phyloP scores from a whole-genome alignment of 352 stramenopile genomes.

The Globisporangium orthogonon region DNA sequence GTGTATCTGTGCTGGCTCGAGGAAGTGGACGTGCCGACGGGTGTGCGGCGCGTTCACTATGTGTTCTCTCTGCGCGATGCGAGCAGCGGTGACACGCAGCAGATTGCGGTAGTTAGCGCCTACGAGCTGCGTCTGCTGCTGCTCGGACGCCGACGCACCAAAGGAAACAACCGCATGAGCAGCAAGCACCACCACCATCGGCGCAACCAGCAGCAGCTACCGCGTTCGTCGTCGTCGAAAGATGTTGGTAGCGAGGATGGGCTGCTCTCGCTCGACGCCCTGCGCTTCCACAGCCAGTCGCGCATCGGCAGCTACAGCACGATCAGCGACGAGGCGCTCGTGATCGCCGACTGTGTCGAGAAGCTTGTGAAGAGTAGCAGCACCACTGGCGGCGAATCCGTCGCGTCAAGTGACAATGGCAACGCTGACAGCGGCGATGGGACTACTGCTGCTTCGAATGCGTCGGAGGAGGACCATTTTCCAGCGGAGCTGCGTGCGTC shows the following conservation, averaged over 20 bases:
- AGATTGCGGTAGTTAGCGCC: constrained; percentile 58
- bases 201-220: neutral
- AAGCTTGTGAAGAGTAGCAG: constrained; percentile 11
- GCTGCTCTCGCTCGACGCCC: constrained; percentile 16
- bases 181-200: constrained; percentile 7
- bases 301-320: constrained; percentile 71
- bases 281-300: constrained; percentile 66
- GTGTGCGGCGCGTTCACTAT: constrained; percentile 60
- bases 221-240: constrained; percentile 1
- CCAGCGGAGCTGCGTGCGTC: neutral
- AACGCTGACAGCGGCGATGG: neutral
- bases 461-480: constrained; percentile 15
- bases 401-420: neutral
- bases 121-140: constrained; percentile 51
- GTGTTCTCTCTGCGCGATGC: constrained; percentile 43
- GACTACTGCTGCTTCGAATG: constrained; percentile 3
- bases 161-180: neutral
- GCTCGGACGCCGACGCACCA: constrained; percentile 9
- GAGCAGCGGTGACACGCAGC: constrained; percentile 11
- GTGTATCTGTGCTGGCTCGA: constrained; percentile 70
- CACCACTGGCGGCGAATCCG: neutral
- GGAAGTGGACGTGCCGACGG: constrained; percentile 54
- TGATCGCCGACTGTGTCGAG: constrained; percentile 32
- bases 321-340: constrained; percentile 46
- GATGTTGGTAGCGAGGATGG: constrained; percentile 7